Conservation (phyloP, 2,329 filamentous ascomycete genomes). For the Stachybotrys chlorohalonatus region DNA sequence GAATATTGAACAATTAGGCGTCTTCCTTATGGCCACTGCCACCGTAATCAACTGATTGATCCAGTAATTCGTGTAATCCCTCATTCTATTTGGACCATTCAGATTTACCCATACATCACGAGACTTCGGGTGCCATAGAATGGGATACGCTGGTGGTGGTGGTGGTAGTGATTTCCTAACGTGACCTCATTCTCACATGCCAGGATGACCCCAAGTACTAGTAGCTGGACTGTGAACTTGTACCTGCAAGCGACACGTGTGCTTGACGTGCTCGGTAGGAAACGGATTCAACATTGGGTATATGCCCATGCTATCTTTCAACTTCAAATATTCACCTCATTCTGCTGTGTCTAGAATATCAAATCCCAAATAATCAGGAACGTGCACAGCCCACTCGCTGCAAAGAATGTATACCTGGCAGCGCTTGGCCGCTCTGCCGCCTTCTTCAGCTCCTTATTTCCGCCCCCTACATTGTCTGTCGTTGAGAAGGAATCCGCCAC, state of each 20-base stretch:
- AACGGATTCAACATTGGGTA: too few relatives aligned
- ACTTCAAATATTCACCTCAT: not conserved
- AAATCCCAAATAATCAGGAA: constrained; percentile 74
- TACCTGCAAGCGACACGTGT: not conserved
- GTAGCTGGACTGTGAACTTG: not conserved
- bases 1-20: too few relatives aligned
- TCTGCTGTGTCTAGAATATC: constrained; percentile 23
- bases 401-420: constrained; percentile 72
- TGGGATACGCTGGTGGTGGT: not conserved
- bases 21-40: too few relatives aligned
- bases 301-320: not conserved
- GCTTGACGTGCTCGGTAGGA: not conserved
- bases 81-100: too few relatives aligned
- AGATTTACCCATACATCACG: too few relatives aligned
- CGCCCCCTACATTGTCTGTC: constrained; percentile 75
- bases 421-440: constrained; percentile 64
- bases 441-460: constrained; percentile 85
- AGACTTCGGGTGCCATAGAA: not conserved
- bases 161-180: not conserved
- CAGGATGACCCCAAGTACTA: not conserved
- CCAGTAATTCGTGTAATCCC: too few relatives aligned
- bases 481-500: constrained; percentile 76
- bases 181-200: not conserved
- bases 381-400: constrained; percentile 64
- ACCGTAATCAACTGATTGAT: too few relatives aligned